phyloP scores from a whole-genome alignment of 768 basidiomycete genomes.

The Pholiota conissans region DNA sequence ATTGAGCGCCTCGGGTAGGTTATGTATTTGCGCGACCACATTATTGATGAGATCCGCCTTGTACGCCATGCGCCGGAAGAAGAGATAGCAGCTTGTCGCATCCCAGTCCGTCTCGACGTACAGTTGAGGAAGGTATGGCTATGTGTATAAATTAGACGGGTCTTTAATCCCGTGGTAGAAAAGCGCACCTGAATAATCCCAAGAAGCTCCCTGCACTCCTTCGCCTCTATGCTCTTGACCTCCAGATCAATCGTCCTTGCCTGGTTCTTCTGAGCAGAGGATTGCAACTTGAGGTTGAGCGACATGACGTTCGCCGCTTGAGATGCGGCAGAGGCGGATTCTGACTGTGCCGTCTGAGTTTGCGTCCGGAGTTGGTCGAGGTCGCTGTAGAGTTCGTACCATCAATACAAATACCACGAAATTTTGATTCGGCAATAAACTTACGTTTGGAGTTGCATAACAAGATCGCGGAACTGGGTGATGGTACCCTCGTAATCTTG shows the following conservation, averaged over 20 bases:
- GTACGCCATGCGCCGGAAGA: slow-evolving; percentile 86
- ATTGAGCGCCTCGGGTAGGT: slow-evolving; percentile 83
- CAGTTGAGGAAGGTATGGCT: slow-evolving; percentile 90
- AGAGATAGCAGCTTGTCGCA: slow-evolving; percentile 85
- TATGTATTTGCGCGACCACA: slow-evolving; percentile 80
- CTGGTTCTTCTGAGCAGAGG: slow-evolving; percentile 87
- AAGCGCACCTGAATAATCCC: slow-evolving; percentile 72
- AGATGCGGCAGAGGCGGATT: slow-evolving; percentile 79
- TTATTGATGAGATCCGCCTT: slow-evolving; percentile 88
- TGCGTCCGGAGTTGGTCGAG: slow-evolving; percentile 81
- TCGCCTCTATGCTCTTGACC: slow-evolving; percentile 79
- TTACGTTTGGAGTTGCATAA: slow-evolving; percentile 78
- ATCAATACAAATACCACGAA: too few relatives aligned
- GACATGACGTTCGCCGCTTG: slow-evolving; percentile 95
- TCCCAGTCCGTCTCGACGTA: slow-evolving; percentile 90
- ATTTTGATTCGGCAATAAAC: slow-evolving; percentile 9
- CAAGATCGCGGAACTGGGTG: slow-evolving; percentile 89
- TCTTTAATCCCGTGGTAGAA: too few relatives aligned
- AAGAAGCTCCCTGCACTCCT: slow-evolving; percentile 78
- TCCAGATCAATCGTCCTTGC: slow-evolving; percentile 89
- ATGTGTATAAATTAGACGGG: slow-evolving; percentile 4
- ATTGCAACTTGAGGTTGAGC: slow-evolving; percentile 92
- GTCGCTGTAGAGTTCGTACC: slow-evolving; percentile 72
- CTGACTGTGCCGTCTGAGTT: slow-evolving; percentile 81
- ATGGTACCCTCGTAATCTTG: slow-evolving; percentile 89